Percentiles rank a stretch among this genome's conserved stretches.
Conservation (phyloP, 805 yeast species). For the Candida pseudofarinosa region DNA sequence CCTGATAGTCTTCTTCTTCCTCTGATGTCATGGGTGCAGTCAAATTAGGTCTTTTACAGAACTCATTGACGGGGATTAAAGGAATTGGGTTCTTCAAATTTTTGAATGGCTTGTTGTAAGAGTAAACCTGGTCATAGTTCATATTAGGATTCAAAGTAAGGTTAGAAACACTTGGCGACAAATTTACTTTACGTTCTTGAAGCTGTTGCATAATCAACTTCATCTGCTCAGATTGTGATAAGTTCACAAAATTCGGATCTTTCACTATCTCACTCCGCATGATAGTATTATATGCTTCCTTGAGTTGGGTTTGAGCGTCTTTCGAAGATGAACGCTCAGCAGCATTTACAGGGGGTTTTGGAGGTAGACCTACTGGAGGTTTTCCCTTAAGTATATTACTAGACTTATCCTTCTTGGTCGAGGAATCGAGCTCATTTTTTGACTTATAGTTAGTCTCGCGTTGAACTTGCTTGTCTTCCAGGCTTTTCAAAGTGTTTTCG, state of each 20-base stretch:
- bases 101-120: conserved; percentile 33
- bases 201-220: conserved; percentile 30
- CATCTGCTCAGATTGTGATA: conserved; percentile 32
- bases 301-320: conserved; percentile 17
- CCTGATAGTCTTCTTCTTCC: conserved; percentile 50
- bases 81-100: conserved; percentile 29
- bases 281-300: conserved; percentile 33
- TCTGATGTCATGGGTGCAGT: conserved; percentile 49
- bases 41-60: conserved; percentile 57
- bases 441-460: conserved; percentile 5
- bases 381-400: conserved; percentile 7
- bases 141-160: conserved; percentile 17
- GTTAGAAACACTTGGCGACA: conserved; percentile 21
- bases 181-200: conserved; percentile 32
- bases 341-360: conserved; percentile 24
- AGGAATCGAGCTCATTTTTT: conserved; percentile 2
- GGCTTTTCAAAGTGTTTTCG: conserved; percentile 12
- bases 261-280: conserved; percentile 31
- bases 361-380: conserved; percentile 21
- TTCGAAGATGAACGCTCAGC: conserved; percentile 3
- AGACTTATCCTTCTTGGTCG: conserved; percentile 12
- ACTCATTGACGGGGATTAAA: conserved; percentile 37
- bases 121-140: conserved; percentile 44
- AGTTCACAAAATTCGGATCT: conserved; percentile 33
- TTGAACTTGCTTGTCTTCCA: not conserved